Conservation (phyloP, 1,284 basidiomycete genomes). For the Tylopilus microsporus region DNA sequence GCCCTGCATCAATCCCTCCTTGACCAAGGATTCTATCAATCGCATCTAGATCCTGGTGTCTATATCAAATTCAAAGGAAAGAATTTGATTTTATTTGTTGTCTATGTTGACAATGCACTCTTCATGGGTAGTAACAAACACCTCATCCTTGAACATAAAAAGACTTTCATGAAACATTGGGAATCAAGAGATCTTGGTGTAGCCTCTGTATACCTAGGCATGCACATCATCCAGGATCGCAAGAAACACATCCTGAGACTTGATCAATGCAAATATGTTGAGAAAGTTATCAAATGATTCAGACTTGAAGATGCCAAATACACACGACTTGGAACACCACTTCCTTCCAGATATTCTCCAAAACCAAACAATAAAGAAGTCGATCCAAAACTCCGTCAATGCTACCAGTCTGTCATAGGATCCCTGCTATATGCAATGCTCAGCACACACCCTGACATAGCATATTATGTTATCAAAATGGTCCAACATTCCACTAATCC, state of each 20-base stretch:
- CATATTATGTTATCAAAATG: background rate
- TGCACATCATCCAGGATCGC: background rate
- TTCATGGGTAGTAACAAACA: no score
- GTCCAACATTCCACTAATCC: background rate
- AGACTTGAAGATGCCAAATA: background rate
- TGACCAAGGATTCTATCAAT: no score
- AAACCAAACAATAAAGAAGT: fast-evolving
- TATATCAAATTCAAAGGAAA: no score
- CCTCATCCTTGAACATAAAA: background rate
- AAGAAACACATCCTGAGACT: background rate
- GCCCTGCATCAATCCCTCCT: no score
- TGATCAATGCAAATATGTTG: background rate
- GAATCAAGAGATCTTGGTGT: background rate
- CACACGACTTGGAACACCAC: background rate
- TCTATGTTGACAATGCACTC: background rate
- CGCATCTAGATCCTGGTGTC: no score
- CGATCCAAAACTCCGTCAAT: background rate
- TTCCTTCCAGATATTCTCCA: background rate
- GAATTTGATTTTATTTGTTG: background rate
- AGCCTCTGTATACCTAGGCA: background rate
- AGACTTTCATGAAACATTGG: background rate
- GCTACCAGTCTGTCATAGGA: background rate
- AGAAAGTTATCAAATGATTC: background rate
- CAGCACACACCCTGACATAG: background rate
- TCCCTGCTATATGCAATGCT: constrained; percentile 2